Conservation (phyloP, 2,329 filamentous ascomycete genomes). For the Colletotrichum spaethianum region DNA sequence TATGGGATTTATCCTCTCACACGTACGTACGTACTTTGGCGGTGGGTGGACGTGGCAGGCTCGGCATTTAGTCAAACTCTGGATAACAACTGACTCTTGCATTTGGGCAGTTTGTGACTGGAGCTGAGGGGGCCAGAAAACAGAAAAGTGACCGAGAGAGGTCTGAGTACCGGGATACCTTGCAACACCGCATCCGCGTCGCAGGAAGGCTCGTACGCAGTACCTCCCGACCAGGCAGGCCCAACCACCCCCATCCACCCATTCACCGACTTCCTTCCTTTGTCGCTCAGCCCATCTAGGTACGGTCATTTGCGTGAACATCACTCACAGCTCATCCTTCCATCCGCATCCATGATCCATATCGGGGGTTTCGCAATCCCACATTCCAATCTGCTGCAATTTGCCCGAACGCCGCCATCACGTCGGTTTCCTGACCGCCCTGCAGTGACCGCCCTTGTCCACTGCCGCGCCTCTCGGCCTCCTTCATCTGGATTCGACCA, state of each 20-base stretch:
- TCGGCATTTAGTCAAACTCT: slow-evolving; percentile 5
- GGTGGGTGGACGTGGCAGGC: neutral
- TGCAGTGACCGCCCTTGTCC: slow-evolving; percentile 5
- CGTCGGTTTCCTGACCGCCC: slow-evolving; percentile 4
- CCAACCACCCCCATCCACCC: slow-evolving; percentile 23
- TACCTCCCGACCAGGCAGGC: slow-evolving; percentile 7
- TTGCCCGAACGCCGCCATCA: slow-evolving; percentile 18
- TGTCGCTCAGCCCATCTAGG: slow-evolving; percentile 15
- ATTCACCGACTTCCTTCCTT: neutral
- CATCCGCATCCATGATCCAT: slow-evolving; percentile 31
- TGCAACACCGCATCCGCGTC: too few relatives aligned
- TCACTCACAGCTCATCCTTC: slow-evolving; percentile 7
- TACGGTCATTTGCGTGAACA: slow-evolving; percentile 20
- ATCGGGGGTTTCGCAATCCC: slow-evolving; percentile 33
- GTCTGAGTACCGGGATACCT: slow-evolving; percentile 1
- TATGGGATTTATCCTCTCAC: neutral
- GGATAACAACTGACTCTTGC: slow-evolving; percentile 20
- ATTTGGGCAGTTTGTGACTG: neutral
- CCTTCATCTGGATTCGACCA: neutral
- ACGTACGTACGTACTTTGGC: neutral
- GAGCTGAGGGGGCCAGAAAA: slow-evolving; percentile 11
- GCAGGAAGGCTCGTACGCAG: neutral
- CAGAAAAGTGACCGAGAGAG: slow-evolving; percentile 12
- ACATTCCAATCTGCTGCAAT: slow-evolving; percentile 31
- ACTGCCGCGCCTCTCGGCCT: slow-evolving; percentile 1